Percentiles rank a stretch among this genome's conserved stretches.
phyloP scores from a whole-genome alignment of 139 green algal species.

The Chlorella sp. region DNA sequence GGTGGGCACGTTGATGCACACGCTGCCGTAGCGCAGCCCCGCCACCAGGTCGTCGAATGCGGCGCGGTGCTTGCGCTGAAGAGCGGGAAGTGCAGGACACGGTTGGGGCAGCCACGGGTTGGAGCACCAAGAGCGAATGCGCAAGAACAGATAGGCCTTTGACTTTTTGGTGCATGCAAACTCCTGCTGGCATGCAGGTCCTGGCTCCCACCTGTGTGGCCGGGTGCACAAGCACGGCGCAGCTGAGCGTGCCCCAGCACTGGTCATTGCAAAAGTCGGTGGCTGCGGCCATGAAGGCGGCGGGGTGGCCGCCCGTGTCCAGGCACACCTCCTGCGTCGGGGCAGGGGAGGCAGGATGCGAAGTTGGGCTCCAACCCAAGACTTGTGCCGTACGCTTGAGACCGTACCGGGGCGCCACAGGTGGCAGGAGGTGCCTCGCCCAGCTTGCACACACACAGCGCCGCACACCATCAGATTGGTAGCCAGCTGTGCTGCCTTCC shows the following conservation, averaged over 20 bases:
- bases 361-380: no score
- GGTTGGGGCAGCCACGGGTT: not conserved
- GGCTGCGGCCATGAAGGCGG: slow-evolving; percentile 62
- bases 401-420: no score
- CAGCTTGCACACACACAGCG: not conserved
- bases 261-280: slow-evolving; percentile 71
- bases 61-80: slow-evolving; percentile 23
- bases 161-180: not conserved
- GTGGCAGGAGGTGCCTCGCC: no score
- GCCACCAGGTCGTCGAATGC: slow-evolving; percentile 65
- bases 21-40: slow-evolving; percentile 72
- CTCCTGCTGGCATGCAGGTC: not conserved
- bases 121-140: not conserved
- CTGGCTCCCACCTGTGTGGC: slow-evolving; percentile 33
- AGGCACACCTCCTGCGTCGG: slow-evolving; percentile 63
- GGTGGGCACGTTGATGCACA: slow-evolving; percentile 72
- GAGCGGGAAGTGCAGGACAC: not conserved
- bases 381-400: no score
- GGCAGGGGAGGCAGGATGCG: not conserved
- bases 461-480: not conserved
- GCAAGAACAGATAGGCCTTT: not conserved
- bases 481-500: not conserved
- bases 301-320: slow-evolving; percentile 41
- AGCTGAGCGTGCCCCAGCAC: slow-evolving; percentile 76
- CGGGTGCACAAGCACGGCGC: slow-evolving; percentile 63